Conservation (phyloP, 1,284 basidiomycete genomes). For the Ustilago sp. region DNA sequence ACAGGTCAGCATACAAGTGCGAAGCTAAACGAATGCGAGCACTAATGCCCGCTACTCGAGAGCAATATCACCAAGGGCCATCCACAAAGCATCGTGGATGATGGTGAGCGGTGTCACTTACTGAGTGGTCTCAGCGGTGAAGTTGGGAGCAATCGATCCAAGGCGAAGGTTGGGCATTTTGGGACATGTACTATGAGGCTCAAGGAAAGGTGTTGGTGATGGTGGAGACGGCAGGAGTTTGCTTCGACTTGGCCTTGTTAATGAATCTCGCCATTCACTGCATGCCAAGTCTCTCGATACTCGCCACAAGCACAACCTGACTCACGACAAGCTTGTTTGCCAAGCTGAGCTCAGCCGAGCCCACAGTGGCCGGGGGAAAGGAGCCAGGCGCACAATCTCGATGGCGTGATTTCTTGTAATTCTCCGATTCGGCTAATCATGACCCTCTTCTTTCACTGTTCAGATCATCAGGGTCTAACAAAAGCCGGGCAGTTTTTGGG, state of each 20-base stretch:
- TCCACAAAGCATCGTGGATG: neutral
- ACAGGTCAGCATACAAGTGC: neutral
- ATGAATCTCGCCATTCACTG: neutral
- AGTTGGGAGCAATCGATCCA: slow-evolving; percentile 67
- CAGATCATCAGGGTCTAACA: neutral
- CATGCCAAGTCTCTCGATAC: neutral
- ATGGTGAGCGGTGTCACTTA: slow-evolving; percentile 27
- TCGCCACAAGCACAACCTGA: neutral
- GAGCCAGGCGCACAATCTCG: slow-evolving; percentile 13
- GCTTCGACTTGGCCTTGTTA: too few species aligned
- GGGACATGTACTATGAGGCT: slow-evolving; percentile 59
- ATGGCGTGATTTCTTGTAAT: slow-evolving; percentile 32
- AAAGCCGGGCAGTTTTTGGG: neutral
- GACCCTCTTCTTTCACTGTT: neutral
- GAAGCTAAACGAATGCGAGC: neutral
- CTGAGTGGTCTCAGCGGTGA: slow-evolving; percentile 67
- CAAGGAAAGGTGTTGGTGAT: slow-evolving; percentile 10
- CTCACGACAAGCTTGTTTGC: neutral
- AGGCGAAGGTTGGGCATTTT: slow-evolving; percentile 65
- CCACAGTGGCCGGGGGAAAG: neutral
- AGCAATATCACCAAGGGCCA: neutral
- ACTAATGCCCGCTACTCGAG: neutral
- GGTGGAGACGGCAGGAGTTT: neutral
- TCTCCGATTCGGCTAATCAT: neutral
- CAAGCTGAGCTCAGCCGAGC: neutral